Evolutionary conservation across 2,329 filamentous ascomycete species (phyloP), one percentile per base, ranked within the genome.

Genomic region (Curvularia lunata): DNA sequence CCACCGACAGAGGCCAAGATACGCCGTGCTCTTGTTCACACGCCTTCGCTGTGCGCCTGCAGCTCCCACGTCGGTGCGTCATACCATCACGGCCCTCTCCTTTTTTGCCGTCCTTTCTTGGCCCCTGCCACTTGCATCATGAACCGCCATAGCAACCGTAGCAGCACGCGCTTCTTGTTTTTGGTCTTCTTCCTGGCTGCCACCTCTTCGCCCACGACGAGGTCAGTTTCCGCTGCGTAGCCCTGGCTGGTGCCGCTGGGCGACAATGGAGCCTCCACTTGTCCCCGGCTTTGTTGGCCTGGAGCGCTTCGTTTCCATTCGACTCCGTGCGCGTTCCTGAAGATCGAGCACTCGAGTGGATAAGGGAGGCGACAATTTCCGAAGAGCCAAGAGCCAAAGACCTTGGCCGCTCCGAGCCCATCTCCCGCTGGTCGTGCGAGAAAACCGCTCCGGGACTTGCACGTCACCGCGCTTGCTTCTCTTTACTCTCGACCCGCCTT

Each of bases 361-460:
- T 57, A 55, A 50, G 51, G 41, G 43, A 54, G 46, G 46, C 38
- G 54, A 52, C 55, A 61, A 61, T 51, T 51, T 61, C 58, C 47
- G 48, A 51, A 18, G 16, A 25, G 52, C 55, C 55, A 58, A 52
- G 55, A 54, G 32, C 43, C 58, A 25, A 48, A 47, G 56, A 51
- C 50, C 62, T 64, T 64, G 62, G 62, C 62, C 37, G 30, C 46
- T 56, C 49, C 48, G 52, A 49, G 48, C 30, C 51, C 37, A 46
- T 38, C 37, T 50, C 48, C 43, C 52, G 59, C 56, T n/a, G 18
- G 5, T 37, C 16, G 23, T 40, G 37, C 41, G 41, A 19, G 40
- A 32, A 46, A 4, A 34, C 16, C n/a, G 48, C 12, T 28, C 32
- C 10, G n/a, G 47, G n/a, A 18, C n/a, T 34, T 38, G 21, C 49